Base-by-base conservation (phyloP, 495 filamentous ascomycete species). In the Neurospora sp. region DNA sequence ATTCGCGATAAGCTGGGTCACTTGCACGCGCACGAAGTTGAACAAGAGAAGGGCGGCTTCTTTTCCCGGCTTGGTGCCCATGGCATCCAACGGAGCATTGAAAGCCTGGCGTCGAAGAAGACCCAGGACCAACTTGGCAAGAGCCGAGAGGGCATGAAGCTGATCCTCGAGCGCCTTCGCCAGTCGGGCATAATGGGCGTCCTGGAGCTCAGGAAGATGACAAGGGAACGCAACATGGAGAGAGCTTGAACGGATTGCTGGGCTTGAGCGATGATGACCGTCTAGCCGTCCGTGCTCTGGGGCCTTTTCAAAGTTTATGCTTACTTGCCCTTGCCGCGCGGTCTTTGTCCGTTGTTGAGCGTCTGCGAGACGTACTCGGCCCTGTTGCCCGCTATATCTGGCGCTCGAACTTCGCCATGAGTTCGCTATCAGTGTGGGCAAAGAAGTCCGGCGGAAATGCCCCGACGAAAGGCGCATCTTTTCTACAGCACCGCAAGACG, bases 131-230 rank as follows among this genome's bases (percentile, higher is more conserved):
- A 94, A 47, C 84, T 98, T 71, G 85, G 91, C 71, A 96, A 94
- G 78, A 94, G 92, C 79, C 93, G 94, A 76, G 90, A 98, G 78
- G 96, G 96, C 20, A 98, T 99, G 96, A 92, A 91, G 71, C 89
- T 98, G 59, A 95, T 99, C 18, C 85, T 99, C 35, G 93, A 96
- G 81, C 87, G 96, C 42, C 79, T 98, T 74, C 88, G 96, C 71
- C 84, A 86, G 74, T 86, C 85, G 70, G 93, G 94, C 14, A 92
- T 97, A 12, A 88, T 98, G 45, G 91, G 94, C 37, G 93, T 89
- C 22, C 91, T 98, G 20, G 95, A 97, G 79, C 92, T 92, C 38
- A 92, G 95, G 89, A 86, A 91, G 71, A 76, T 76, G 74, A 75
- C 78, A 18, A 72, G 76, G 68, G 76, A 81, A 73, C 71, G 79